Evolutionary conservation across 1,284 basidiomycete genomes (phyloP).

Genomic region (Boletus sp.): DNA sequence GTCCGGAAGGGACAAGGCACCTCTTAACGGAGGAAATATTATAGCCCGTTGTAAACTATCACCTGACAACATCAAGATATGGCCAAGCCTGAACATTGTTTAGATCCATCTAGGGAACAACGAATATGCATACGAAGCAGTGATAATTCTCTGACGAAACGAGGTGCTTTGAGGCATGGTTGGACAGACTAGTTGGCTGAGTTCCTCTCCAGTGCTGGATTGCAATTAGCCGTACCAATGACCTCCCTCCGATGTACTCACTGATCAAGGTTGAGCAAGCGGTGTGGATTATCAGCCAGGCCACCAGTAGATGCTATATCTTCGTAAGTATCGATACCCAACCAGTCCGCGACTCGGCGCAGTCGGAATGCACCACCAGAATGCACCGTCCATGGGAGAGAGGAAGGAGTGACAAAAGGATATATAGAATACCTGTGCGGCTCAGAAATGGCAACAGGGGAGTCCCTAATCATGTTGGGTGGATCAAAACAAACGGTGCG

Average conservation of each 20-base stretch:
- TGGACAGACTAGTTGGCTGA: constrained; percentile 15
- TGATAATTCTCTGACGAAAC: constrained; percentile 29
- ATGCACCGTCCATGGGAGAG: constrained; percentile 46
- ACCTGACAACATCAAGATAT: constrained; percentile 48
- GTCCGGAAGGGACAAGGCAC: constrained; percentile 40
- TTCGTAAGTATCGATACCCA: constrained; percentile 36
- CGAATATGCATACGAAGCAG: constrained; percentile 42
- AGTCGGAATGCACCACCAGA: constrained; percentile 50
- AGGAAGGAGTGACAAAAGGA: constrained; percentile 53
- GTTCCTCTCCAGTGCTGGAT: constrained; percentile 6
- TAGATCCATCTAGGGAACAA: constrained; percentile 4
- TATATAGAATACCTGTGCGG: constrained; percentile 52
- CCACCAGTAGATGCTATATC: constrained; percentile 38
- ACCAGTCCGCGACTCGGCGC: constrained; percentile 58
- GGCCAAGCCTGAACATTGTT: constrained; percentile 46
- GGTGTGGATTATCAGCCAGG: constrained; percentile 33
- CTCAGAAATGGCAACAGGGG: constrained; percentile 28
- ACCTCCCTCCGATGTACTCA: constrained; percentile 6
- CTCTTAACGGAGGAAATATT: constrained; percentile 51
- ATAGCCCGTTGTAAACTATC: constrained; percentile 33
- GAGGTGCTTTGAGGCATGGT: not conserved
- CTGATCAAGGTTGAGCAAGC: constrained; percentile 35
- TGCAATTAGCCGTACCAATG: constrained; percentile 13
- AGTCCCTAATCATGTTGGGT: constrained; percentile 24
- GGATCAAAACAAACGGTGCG: constrained; percentile 38